Evolutionary conservation across 768 basidiomycete genomes (phyloP), one percentile per base, ranked within the genome.

Genomic region (Lactifluus volemus): DNA sequence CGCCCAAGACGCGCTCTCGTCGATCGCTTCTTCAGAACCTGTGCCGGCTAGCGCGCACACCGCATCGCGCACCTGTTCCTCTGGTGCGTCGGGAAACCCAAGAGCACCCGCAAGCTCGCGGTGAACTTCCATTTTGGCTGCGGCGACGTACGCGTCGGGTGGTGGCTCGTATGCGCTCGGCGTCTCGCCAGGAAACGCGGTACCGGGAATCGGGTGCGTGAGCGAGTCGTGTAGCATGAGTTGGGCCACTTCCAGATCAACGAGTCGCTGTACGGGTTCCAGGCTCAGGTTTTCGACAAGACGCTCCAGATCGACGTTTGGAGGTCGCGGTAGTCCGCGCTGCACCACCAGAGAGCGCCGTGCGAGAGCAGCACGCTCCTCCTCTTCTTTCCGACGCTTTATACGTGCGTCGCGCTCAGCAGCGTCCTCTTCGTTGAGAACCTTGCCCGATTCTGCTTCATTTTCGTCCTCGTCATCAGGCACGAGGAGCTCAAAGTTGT

Each of bases 401-500:
- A 89, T 68, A 58, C 82, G 79, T 2, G 86, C 89, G 71, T 98
- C 96, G 14, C 95, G 79, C 70, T 96, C 94, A 3, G 94, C 88
- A 0, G 94, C 94, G 72, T 99, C 97, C 72, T 98, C 93, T 61
- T 85, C 88, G 0, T 80, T 74, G 52, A 83, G 58, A 19, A 66
- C 69, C 60, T 63, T 65, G 55, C 65, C 74, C 12, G 68, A 69
- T 5, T 73, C 77, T 1, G 70, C 73, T 25, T 71, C 75, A 1
- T 73, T 78, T 10, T 78, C 81, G 11, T 83, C 89, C 55, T 92
- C 89, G 17, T 92, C 89, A 66, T 96, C 95, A 2, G 91, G 92
- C 9, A 96, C 85, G 47, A 95, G 81, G 49, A 99, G 76, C 74
- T 98, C 95, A 67, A 98, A 98, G 73, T 98, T 96, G 72, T 98